Evolutionary conservation across 352 stramenopile species (phyloP).

Genomic region (Phytophthora crassamura): DNA sequence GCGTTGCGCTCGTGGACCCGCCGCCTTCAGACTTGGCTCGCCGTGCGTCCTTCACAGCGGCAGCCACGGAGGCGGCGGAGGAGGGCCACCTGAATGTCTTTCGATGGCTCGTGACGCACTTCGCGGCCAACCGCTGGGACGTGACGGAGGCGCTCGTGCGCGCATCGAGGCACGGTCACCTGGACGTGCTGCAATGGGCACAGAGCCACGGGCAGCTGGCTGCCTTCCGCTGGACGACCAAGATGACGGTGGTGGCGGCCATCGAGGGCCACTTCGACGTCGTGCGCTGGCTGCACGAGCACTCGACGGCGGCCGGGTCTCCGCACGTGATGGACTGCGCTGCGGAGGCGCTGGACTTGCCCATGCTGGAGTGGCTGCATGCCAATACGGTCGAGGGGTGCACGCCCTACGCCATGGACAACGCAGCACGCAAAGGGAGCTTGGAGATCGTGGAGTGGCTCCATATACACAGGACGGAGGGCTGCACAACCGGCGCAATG

Average conservation of each 20-base stretch:
- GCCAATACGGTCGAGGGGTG: conserved; percentile 42
- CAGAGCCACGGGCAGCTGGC: conserved; percentile 15
- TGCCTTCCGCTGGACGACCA: conserved; percentile 38
- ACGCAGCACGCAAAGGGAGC: conserved; percentile 36
- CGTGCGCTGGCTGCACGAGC: conserved; percentile 40
- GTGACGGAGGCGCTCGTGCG: conserved; percentile 38
- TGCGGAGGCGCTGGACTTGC: conserved; percentile 36
- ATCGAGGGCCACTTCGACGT: conserved; percentile 52
- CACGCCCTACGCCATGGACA: conserved; percentile 47
- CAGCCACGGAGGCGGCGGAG: conserved; percentile 23
- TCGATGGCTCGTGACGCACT: conserved; percentile 38
- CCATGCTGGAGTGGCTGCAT: conserved; percentile 50
- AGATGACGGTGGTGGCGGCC: conserved; percentile 48
- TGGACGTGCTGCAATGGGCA: conserved; percentile 33
- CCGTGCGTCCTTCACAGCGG: conserved; percentile 25
- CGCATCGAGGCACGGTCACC: conserved; percentile 32
- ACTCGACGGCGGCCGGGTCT: conserved; percentile 37
- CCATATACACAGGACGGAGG: conserved; percentile 33
- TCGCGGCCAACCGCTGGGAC: conserved; percentile 20
- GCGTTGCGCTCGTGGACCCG: conserved; percentile 16
- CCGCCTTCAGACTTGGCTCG: conserved; percentile 22
- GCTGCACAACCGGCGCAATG: conserved; percentile 41
- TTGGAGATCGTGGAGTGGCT: conserved; percentile 47
- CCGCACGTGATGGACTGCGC: conserved; percentile 49
- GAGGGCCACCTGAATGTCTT: conserved; percentile 29